phyloP scores from a whole-genome alignment of 352 stramenopile species.

The Globisporangium yorkense region DNA sequence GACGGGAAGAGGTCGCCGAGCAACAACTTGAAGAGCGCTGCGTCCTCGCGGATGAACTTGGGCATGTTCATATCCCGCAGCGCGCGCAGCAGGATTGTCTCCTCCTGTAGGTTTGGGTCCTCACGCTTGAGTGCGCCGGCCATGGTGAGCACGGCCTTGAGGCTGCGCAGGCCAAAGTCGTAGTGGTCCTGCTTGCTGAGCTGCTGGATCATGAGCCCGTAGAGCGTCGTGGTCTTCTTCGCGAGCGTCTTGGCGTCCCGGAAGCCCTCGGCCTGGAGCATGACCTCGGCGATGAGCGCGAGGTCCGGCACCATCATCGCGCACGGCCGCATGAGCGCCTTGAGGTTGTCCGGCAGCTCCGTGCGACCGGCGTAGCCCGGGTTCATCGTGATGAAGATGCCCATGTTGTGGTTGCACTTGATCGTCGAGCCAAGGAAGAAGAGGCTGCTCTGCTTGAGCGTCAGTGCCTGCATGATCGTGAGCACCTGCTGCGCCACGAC shows the following conservation, averaged over 20 bases:
- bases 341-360: slow-evolving; percentile 85
- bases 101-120: slow-evolving; percentile 93
- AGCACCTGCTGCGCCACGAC: slow-evolving; percentile 91
- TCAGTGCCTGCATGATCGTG: slow-evolving; percentile 87
- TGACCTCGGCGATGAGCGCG: slow-evolving; percentile 80
- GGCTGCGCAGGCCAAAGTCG: slow-evolving; percentile 74
- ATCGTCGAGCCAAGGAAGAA: slow-evolving; percentile 86
- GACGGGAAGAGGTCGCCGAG: slow-evolving; percentile 88
- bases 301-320: slow-evolving; percentile 89
- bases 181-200: slow-evolving; percentile 88
- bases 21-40: slow-evolving; percentile 88
- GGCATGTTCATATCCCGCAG: slow-evolving; percentile 95
- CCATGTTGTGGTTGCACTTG: slow-evolving; percentile 84
- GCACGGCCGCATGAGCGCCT: slow-evolving; percentile 80
- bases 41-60: slow-evolving; percentile 93
- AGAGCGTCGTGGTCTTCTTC: slow-evolving; percentile 86
- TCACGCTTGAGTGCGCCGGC: slow-evolving; percentile 89
- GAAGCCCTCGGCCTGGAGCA: slow-evolving; percentile 84
- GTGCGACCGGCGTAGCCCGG: slow-evolving; percentile 88
- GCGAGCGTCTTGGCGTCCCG: slow-evolving; percentile 73
- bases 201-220: slow-evolving; percentile 84
- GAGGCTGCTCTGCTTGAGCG: slow-evolving; percentile 60
- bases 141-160: slow-evolving; percentile 87
- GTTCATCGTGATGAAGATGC: slow-evolving; percentile 93
- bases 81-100: slow-evolving; percentile 94